These are phyloP conservation scores for Leccinum truebloodii DNA, from an alignment of 768 basidiomycete genomes.

Conservation along the genomic window DNA sequence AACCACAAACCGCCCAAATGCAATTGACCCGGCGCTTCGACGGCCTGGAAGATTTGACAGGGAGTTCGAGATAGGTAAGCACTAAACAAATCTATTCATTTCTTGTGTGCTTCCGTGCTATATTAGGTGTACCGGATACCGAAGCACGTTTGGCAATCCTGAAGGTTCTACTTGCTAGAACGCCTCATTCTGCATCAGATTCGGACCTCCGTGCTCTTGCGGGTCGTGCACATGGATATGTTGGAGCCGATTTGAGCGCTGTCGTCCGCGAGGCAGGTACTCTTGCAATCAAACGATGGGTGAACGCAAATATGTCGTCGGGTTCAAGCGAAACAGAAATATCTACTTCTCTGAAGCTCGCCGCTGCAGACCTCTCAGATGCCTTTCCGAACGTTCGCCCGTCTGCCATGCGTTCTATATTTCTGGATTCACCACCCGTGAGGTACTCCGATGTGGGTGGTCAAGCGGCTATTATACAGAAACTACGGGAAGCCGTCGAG, in stretches of 20 bases:
- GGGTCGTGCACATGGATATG: conserved; percentile 88
- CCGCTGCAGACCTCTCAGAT: conserved; percentile 60
- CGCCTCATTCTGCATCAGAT: conserved; percentile 69
- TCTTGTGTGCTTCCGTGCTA: background rate
- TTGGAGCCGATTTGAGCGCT: conserved; percentile 93
- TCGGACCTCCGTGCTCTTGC: conserved; percentile 68
- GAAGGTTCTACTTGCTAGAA: conserved; percentile 76
- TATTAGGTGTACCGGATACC: conserved; percentile 82
- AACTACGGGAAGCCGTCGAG: conserved; percentile 87
- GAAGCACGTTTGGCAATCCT: conserved; percentile 85
- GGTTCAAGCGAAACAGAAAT: conserved; percentile 9
- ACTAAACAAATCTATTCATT: background rate
- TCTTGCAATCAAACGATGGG: conserved; percentile 83
- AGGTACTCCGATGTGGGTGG: conserved; percentile 91
- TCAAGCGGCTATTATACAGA: conserved; percentile 76
- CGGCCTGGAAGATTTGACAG: conserved; percentile 91
- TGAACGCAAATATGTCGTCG: conserved; percentile 32
- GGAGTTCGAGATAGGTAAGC: conserved; percentile 90
- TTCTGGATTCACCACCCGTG: conserved; percentile 82
- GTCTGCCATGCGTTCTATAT: conserved; percentile 92
- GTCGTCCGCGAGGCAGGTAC: conserved; percentile 94
- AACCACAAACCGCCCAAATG: conserved; percentile 93
- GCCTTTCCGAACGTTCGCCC: conserved; percentile 83
- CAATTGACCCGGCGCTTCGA: conserved; percentile 90
- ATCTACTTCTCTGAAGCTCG: conserved; percentile 41